These are phyloP conservation scores for Fremontodendron californicum DNA, from an alignment of 345 rosid genomes.

Conservation along the genomic window DNA sequence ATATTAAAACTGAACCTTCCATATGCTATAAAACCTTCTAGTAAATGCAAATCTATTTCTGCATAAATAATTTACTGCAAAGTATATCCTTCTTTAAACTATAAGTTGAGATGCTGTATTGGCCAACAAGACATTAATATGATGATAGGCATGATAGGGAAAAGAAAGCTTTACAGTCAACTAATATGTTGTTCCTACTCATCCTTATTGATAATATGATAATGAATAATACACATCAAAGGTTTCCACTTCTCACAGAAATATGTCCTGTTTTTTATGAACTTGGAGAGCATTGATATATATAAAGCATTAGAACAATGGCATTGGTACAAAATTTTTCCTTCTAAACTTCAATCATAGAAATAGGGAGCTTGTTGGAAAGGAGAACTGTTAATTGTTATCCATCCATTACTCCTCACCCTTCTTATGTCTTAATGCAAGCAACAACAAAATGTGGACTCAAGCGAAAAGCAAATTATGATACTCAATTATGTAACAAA, in stretches of 20 bases:
- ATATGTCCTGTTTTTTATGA: neutral
- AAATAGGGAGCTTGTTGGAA: neutral
- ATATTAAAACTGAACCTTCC: neutral
- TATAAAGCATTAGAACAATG: neutral
- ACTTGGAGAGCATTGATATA: neutral
- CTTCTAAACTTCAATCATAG: neutral
- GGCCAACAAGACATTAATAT: neutral
- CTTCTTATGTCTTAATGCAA: neutral
- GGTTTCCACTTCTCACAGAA: neutral
- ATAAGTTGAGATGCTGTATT: neutral
- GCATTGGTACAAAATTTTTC: neutral
- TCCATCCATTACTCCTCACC: neutral
- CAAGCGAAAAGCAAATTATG: neutral
- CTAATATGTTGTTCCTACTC: neutral
- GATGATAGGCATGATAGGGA: neutral
- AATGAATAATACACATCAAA: neutral
- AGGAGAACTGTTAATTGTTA: neutral
- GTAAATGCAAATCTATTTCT: neutral
- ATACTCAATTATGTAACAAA: neutral
- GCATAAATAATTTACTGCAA: neutral
- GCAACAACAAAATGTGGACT: neutral
- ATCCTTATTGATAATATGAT: neutral
- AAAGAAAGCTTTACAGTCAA: neutral
- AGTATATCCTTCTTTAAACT: neutral
- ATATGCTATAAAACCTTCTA: neutral